Evolutionary conservation across 75 land plant species (phyloP).

Genomic region (Larix kaempferi): DNA sequence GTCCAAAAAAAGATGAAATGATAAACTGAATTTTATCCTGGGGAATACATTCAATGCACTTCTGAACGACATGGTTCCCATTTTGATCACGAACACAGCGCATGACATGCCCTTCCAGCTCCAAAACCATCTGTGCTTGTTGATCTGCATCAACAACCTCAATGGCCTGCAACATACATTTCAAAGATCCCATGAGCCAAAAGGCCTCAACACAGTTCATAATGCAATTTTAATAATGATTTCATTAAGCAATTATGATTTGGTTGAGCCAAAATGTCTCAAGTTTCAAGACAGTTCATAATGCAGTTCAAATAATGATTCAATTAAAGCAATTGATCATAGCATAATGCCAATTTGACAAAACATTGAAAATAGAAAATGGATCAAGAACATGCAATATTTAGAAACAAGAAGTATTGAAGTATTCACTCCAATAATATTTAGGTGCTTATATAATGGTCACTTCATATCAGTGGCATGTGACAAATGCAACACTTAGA

Average conservation of each 20-base stretch:
- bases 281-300: neutral
- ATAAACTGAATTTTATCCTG: slow-evolving; percentile 73
- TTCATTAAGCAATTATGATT: neutral
- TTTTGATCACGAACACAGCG: slow-evolving; percentile 86
- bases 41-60: slow-evolving; percentile 83
- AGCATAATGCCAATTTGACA: neutral
- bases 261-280: neutral
- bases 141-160: slow-evolving; percentile 74
- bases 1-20: slow-evolving; percentile 67
- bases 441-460: too few species aligned
- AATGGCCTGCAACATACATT: slow-evolving; percentile 59
- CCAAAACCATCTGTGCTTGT: slow-evolving; percentile 64
- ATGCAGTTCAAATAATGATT: neutral
- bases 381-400: neutral
- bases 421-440: neutral
- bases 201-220: neutral
- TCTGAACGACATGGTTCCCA: slow-evolving; percentile 88
- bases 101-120: slow-evolving; percentile 85
- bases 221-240: neutral
- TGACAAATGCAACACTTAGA: too few species aligned
- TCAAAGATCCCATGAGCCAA: slow-evolving; percentile 4
- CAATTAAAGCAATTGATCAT: neutral
- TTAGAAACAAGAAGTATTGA: neutral
- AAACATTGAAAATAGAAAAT: neutral
- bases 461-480: too few species aligned